Conservation (phyloP, 2,329 filamentous ascomycete genomes). For the Elsinoe batatas region DNA sequence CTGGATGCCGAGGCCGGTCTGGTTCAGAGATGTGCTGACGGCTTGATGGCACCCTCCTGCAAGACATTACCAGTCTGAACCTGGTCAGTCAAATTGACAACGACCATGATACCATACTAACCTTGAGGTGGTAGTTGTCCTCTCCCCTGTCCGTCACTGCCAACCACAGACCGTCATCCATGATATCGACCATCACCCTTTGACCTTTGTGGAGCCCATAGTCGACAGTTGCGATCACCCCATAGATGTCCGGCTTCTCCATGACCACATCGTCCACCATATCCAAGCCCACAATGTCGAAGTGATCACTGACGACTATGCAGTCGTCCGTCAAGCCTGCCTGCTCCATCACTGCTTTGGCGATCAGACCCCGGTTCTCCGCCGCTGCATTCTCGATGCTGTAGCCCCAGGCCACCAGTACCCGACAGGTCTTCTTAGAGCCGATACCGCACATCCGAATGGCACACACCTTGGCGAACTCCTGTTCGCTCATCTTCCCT, state of each 20-base stretch:
- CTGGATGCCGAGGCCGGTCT: too few relatives aligned
- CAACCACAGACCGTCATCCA: neutral
- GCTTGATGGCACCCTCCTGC: neutral
- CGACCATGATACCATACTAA: neutral
- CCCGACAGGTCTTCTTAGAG: neutral
- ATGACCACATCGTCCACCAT: slow-evolving; percentile 6
- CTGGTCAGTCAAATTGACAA: neutral
- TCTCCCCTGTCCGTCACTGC: neutral
- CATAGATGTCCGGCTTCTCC: neutral
- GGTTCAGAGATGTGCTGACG: neutral
- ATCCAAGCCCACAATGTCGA: neutral
- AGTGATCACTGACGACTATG: neutral
- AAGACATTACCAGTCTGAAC: neutral
- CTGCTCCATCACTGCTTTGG: neutral
- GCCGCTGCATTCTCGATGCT: neutral
- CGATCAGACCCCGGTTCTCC: neutral
- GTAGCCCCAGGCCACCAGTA: neutral
- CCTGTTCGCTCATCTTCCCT: neutral
- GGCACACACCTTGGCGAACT: neutral
- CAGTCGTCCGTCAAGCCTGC: neutral
- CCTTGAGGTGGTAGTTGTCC: neutral
- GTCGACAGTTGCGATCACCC: neutral
- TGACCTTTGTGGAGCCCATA: neutral
- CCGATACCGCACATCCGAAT: neutral
- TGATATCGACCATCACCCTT: slow-evolving; percentile 2